Evolutionary conservation across 2,329 filamentous ascomycete genomes (phyloP).

Genomic region (Cephalotrichum gorgonifer): DNA sequence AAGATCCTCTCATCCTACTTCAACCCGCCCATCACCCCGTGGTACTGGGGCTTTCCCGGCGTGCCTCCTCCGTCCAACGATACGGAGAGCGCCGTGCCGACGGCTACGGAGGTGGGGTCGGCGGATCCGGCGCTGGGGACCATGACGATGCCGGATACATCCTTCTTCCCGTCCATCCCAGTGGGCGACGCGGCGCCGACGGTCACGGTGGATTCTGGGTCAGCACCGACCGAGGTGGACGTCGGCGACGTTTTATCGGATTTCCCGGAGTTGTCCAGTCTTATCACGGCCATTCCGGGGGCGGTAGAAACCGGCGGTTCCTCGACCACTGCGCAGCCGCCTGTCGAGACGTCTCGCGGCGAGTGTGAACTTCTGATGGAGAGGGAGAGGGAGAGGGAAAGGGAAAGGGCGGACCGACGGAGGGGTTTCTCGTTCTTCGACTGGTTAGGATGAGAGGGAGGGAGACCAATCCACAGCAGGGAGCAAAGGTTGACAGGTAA

Average conservation of each 20-base stretch:
- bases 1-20: slow-evolving; percentile 3
- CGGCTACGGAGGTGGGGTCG: neutral
- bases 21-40: slow-evolving; percentile 1
- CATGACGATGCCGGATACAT: neutral
- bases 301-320: too few species aligned
- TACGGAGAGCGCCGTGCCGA: neutral
- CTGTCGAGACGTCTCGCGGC: neutral
- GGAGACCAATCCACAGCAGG: too few species aligned
- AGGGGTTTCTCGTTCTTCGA: neutral
- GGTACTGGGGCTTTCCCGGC: slow-evolving; percentile 1
- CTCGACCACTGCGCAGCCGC: neutral
- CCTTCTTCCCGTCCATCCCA: slow-evolving; percentile 1
- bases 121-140: neutral
- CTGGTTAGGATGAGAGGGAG: neutral
- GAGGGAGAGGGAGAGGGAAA: neutral
- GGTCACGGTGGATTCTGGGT: neutral
- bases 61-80: neutral
- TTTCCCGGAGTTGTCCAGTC: slow-evolving; percentile 1
- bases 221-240: neutral
- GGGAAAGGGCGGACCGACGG: neutral
- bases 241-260: neutral
- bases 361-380: neutral
- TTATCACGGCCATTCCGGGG: neutral
- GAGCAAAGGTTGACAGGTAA: too few species aligned
- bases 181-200: slow-evolving; percentile 1